A percentile compares a stretch with the other conserved stretches of the same genome.
These are phyloP conservation scores for Erythrobasidium hasegawianum DNA, from an alignment of 1,284 basidiomycete species.

Conservation along the genomic window DNA sequence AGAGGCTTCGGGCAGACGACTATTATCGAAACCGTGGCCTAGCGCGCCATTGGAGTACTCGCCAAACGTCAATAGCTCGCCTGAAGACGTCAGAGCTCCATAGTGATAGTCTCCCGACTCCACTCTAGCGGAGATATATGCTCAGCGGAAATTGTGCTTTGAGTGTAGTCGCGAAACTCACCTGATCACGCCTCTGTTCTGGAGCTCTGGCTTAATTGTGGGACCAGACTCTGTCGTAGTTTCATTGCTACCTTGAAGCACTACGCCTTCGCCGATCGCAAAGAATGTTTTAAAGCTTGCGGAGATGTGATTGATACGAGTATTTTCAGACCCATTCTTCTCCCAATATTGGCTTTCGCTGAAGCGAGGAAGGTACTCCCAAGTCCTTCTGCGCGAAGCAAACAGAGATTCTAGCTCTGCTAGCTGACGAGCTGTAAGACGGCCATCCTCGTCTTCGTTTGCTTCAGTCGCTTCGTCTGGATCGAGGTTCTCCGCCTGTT, in stretches of 20 bases:
- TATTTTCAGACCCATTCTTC: background rate
- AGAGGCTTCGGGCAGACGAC: constrained; percentile 4
- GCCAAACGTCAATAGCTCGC: constrained; percentile 81
- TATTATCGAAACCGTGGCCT: constrained; percentile 22
- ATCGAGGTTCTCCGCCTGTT: constrained; percentile 24
- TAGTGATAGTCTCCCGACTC: constrained; percentile 75
- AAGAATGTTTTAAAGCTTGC: constrained; percentile 43
- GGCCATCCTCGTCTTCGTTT: constrained; percentile 33
- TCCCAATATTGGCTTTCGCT: constrained; percentile 32
- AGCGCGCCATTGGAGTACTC: constrained; percentile 38
- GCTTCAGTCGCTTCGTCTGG: constrained; percentile 1
- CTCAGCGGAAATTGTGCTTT: no score
- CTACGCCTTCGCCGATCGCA: constrained; percentile 34
- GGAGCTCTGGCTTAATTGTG: constrained; percentile 38
- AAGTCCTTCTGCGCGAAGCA: constrained; percentile 27
- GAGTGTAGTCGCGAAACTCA: no score
- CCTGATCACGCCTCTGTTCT: constrained; percentile 41
- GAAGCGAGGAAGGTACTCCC: constrained; percentile 38
- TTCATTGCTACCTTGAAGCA: constrained; percentile 38
- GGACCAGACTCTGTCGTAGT: constrained; percentile 28
- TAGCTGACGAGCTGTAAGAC: constrained; percentile 3
- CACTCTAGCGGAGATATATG: constrained; percentile 27
- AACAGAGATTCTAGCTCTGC: constrained; percentile 18
- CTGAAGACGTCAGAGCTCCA: constrained; percentile 71
- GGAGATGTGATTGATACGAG: constrained; percentile 39